phyloP scores from a whole-genome alignment of 306 rosid genomes.

The Cicer cuneatum region DNA sequence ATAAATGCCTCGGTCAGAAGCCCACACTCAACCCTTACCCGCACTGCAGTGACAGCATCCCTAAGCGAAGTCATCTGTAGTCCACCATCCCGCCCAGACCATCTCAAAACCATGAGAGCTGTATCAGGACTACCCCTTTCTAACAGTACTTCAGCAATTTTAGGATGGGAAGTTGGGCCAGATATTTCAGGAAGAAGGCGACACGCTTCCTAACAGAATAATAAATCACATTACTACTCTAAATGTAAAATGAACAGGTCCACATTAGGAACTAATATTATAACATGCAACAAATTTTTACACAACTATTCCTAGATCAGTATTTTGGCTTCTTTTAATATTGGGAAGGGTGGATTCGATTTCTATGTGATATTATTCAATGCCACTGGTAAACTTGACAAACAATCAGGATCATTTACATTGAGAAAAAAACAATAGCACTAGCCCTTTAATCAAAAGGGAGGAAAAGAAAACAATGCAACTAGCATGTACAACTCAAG shows the following conservation, averaged over 20 bases:
- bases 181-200: slow-evolving; percentile 90
- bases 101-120: slow-evolving; percentile 91
- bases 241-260: slow-evolving; percentile 7
- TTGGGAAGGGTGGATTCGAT: slow-evolving; percentile 14
- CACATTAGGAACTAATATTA: not conserved
- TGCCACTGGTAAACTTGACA: not conserved
- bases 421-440: slow-evolving; percentile 2
- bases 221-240: slow-evolving; percentile 43
- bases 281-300: slow-evolving; percentile 6
- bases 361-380: not conserved
- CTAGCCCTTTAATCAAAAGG: not conserved
- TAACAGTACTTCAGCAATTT: slow-evolving; percentile 90
- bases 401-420: slow-evolving; percentile 7
- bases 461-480: not conserved
- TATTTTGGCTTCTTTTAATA: slow-evolving; percentile 15
- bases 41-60: slow-evolving; percentile 94
- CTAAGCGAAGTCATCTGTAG: slow-evolving; percentile 66
- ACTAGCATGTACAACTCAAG: slow-evolving; percentile 17
- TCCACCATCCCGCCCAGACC: slow-evolving; percentile 87
- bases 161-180: slow-evolving; percentile 85
- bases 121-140: slow-evolving; percentile 89
- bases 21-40: slow-evolving; percentile 97
- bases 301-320: slow-evolving; percentile 7
- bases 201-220: slow-evolving; percentile 81
- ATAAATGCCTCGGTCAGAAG: slow-evolving; percentile 93